Conservation (phyloP, 306 rosid species). For the Chamaecrista fasciculata region DNA sequence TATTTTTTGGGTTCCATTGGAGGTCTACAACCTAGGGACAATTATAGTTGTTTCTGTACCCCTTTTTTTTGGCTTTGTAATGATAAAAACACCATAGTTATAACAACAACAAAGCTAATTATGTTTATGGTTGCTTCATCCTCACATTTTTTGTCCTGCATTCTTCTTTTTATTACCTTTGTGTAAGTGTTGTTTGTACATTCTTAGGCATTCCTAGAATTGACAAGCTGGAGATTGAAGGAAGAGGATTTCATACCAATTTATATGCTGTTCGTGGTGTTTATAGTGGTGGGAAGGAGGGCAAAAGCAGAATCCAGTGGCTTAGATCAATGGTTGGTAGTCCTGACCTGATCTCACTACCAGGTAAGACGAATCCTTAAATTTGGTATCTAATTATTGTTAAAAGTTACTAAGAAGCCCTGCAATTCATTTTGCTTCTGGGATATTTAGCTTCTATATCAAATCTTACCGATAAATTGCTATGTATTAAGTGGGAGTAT, state of each 20-base stretch:
- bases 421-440: too few species aligned
- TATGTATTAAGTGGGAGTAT: too few species aligned
- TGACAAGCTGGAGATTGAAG: slow-evolving; percentile 95
- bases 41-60: too few species aligned
- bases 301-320: slow-evolving; percentile 94
- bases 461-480: too few species aligned
- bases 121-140: slow-evolving; percentile 7
- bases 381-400: neutral
- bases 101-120: slow-evolving; percentile 24
- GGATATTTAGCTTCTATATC: too few species aligned
- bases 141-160: neutral
- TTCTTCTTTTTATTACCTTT: neutral
- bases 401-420: slow-evolving; percentile 4
- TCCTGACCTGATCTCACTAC: slow-evolving; percentile 97
- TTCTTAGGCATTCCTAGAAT: slow-evolving; percentile 81
- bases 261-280: slow-evolving; percentile 85
- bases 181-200: neutral
- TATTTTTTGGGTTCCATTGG: neutral
- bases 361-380: slow-evolving; percentile 53
- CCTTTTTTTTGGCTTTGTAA: too few species aligned
- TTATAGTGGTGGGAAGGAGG: slow-evolving; percentile 98
- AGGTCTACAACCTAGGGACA: neutral
- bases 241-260: slow-evolving; percentile 97
- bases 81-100: neutral
- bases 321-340: slow-evolving; percentile 99